Percentiles rank a stretch among this genome's conserved stretches.
phyloP scores from a whole-genome alignment of 345 rosid species.

The Zanthoxylum bungeanum region DNA sequence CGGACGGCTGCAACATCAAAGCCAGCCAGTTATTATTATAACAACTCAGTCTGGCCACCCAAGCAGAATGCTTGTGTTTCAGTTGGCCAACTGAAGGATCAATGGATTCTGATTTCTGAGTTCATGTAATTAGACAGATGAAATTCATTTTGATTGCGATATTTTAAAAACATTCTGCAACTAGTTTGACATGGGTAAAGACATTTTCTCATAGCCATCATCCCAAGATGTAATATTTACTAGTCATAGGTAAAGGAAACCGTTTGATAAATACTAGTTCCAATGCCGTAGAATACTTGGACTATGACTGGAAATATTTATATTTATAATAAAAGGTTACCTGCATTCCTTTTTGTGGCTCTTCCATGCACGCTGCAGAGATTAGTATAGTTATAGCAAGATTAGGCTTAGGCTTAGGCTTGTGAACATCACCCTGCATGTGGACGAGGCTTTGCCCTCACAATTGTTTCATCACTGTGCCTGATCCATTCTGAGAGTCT shows the following conservation, averaged over 20 bases:
- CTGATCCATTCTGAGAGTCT: conserved; percentile 90
- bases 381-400: conserved; percentile 21
- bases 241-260: background rate
- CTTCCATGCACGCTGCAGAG: conserved; percentile 24
- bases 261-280: background rate
- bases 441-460: conserved; percentile 63
- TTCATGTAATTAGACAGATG: background rate
- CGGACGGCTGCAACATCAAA: background rate
- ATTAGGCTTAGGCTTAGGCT: conserved; percentile 15
- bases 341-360: conserved; percentile 30
- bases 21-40: background rate
- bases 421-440: conserved; percentile 30
- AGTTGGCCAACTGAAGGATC: background rate
- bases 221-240: background rate
- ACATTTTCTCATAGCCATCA: background rate
- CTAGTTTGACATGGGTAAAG: background rate
- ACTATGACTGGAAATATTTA: background rate
- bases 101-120: background rate
- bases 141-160: background rate
- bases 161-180: background rate
- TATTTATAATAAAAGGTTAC: conserved; percentile 34
- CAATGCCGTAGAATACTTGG: background rate
- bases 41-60: background rate
- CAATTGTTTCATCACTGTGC: conserved; percentile 79
- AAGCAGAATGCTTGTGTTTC: background rate